These are phyloP conservation scores for Tolypocladium sp. DNA, from an alignment of 2,329 filamentous ascomycete species.

Conservation along the genomic window DNA sequence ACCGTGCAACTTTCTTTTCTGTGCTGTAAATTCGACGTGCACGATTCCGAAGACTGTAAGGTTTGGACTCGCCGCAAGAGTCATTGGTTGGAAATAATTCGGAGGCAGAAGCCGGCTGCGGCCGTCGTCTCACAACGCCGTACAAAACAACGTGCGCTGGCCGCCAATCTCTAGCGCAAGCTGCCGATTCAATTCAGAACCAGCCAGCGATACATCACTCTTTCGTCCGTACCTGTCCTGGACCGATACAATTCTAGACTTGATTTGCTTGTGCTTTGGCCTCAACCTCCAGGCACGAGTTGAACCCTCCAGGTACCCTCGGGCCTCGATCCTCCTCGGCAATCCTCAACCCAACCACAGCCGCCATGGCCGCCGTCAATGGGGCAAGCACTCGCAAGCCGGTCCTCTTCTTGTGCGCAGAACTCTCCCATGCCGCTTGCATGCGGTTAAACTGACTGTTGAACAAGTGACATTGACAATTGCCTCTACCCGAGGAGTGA, in stretches of 20 bases:
- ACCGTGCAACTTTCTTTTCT: no score
- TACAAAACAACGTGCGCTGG: neutral
- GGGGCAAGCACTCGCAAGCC: constrained; percentile 23
- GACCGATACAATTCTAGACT: neutral
- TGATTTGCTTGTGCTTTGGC: neutral
- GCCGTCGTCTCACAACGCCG: neutral
- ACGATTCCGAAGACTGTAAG: neutral
- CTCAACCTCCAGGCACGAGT: neutral
- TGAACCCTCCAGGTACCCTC: neutral
- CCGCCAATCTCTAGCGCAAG: neutral
- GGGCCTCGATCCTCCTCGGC: neutral
- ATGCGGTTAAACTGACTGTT: neutral
- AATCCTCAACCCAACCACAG: neutral
- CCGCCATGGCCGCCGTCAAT: constrained; percentile 23
- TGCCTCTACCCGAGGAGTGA: constrained; percentile 86
- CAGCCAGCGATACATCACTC: neutral
- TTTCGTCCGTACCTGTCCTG: neutral
- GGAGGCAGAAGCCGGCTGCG: neutral
- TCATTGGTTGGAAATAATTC: neutral
- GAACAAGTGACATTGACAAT: constrained; percentile 90
- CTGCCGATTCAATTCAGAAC: neutral
- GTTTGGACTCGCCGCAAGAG: neutral
- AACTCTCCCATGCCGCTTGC: neutral
- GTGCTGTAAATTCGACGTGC: neutral
- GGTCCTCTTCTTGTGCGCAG: constrained; percentile 33